phyloP scores from a whole-genome alignment of 768 basidiomycete genomes.

The Trametes cinnabarina region DNA sequence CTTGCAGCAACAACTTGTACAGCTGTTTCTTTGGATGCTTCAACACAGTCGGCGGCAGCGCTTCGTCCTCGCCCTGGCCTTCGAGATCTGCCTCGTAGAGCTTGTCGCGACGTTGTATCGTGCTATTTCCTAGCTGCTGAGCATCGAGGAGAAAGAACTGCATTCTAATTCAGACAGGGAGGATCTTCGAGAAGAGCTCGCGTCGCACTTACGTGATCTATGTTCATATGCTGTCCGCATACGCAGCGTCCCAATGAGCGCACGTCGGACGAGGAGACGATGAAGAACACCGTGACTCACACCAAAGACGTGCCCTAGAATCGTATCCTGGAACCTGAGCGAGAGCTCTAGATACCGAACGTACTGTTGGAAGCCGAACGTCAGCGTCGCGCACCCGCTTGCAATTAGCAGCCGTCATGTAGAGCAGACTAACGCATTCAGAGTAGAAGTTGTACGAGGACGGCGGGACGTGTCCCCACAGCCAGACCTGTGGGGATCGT shows the following conservation, averaged over 20 bases:
- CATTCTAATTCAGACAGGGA: background rate
- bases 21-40: constrained; percentile 37
- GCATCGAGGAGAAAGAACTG: constrained; percentile 37
- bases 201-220: constrained; percentile 57
- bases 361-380: constrained; percentile 38
- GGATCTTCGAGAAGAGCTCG: constrained; percentile 6
- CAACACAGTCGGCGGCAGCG: background rate
- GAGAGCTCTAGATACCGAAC: constrained; percentile 70
- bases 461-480: too few species aligned
- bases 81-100: constrained; percentile 3
- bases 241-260: constrained; percentile 28
- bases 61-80: background rate
- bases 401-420: constrained; percentile 5
- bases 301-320: constrained; percentile 82
- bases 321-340: constrained; percentile 83
- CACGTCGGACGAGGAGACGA: constrained; percentile 15
- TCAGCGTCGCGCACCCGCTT: constrained; percentile 14
- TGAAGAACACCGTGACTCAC: constrained; percentile 50
- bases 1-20: constrained; percentile 57
- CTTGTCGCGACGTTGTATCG: constrained; percentile 10
- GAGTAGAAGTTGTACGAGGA: too few species aligned
- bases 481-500: too few species aligned
- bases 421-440: too few species aligned
- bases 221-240: constrained; percentile 69
- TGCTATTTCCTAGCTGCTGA: constrained; percentile 23